phyloP scores from a whole-genome alignment of 352 stramenopile genomes.

The Phytopythium litorale region DNA sequence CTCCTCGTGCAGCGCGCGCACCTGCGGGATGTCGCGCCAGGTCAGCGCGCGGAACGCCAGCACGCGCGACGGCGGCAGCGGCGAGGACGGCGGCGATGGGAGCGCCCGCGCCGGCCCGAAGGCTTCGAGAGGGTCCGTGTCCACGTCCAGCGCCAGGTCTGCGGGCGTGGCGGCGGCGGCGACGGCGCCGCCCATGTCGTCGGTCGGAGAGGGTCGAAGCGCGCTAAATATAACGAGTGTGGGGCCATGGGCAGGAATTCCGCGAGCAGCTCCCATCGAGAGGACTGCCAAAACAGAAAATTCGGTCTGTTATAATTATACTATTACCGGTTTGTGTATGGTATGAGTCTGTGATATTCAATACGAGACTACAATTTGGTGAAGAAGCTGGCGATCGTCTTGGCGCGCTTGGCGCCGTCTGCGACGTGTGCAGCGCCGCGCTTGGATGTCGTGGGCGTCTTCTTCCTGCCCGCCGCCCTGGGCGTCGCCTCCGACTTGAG shows the following conservation, averaged over 20 bases:
- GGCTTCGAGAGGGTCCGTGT: not conserved
- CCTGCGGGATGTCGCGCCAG: constrained; percentile 79
- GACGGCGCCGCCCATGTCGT: constrained; percentile 5
- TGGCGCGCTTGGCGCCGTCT: constrained; percentile 32
- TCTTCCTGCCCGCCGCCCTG: constrained; percentile 12
- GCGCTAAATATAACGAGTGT: too few relatives aligned
- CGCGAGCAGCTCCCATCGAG: not conserved
- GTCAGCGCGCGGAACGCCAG: constrained; percentile 71
- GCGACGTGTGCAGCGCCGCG: constrained; percentile 36
- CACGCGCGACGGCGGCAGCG: constrained; percentile 22
- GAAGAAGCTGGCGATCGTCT: constrained; percentile 66
- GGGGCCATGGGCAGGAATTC: not conserved
- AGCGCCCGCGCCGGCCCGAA: not conserved
- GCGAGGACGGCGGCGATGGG: not conserved
- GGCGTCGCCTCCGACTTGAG: constrained; percentile 13
- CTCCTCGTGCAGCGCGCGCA: constrained; percentile 93
- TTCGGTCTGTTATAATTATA: too few relatives aligned
- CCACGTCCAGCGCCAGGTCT: constrained; percentile 13
- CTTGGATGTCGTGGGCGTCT: constrained; percentile 6
- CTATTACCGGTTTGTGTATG: too few relatives aligned
- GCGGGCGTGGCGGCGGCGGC: not conserved
- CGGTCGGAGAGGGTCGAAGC: not conserved
- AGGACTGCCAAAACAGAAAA: too few relatives aligned
- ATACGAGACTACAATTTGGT: constrained; percentile 39
- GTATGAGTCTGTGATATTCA: not conserved